Percentiles rank a stretch among this genome's conserved stretches.
phyloP scores from a whole-genome alignment of 2,329 filamentous ascomycete species.

The Coniochaeta hoffmannii region DNA sequence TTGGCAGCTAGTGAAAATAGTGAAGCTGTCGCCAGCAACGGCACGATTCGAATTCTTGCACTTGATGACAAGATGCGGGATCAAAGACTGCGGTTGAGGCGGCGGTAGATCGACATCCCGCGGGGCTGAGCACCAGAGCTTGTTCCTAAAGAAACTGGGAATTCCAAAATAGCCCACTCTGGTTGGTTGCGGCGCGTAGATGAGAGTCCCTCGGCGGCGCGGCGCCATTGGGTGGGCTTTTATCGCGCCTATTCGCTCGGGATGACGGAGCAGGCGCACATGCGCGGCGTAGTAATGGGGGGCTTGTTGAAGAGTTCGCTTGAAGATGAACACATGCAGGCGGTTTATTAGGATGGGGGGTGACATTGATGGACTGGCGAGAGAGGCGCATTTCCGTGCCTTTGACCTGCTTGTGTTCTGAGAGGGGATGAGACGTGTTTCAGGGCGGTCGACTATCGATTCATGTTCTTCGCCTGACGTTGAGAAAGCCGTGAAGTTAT shows the following conservation, averaged over 20 bases:
- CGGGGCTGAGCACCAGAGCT: background rate
- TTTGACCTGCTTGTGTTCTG: background rate
- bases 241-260: background rate
- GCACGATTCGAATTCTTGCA: no score
- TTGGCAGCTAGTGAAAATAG: slow-evolving; percentile 2
- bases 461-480: background rate
- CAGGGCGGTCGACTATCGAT: background rate
- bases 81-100: background rate
- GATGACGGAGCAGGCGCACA: background rate
- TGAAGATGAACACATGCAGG: background rate
- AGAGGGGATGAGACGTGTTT: background rate
- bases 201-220: slow-evolving; percentile 2
- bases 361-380: background rate
- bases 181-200: slow-evolving; percentile 12
- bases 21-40: background rate
- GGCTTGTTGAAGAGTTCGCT: background rate
- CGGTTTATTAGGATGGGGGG: background rate
- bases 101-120: background rate
- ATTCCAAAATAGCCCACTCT: slow-evolving; percentile 7
- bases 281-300: background rate
- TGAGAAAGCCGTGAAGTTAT: background rate
- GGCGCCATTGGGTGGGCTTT: slow-evolving; percentile 1
- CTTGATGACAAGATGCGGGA: no score
- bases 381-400: background rate
- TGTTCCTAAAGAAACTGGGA: no score